Evolutionary conservation across 345 rosid genomes (phyloP), one percentile per base, ranked within the genome.

Genomic region (Zanthoxylum bungeanum): DNA sequence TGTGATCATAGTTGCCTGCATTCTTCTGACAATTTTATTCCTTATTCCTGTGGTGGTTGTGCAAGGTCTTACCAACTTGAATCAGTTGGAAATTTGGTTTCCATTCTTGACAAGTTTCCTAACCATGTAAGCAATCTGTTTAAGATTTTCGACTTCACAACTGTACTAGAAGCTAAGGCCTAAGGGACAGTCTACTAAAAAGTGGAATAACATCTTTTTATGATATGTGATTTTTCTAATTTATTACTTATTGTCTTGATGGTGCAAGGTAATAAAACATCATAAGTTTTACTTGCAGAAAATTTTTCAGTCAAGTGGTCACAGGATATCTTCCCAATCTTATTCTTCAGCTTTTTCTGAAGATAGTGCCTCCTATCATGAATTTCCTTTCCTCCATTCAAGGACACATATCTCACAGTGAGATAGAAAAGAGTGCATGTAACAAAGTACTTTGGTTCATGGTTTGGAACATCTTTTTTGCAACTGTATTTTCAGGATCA

Each of bases 291-390:
- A 56, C 68, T 79, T 89, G 89, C 97, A 94, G 98, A 80, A 83
- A 86, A 63, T 78, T 90, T 60, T 76, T 92, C 42, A 92, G 85
- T 80, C 78, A 90, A 76, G 85, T 94, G 55, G 64, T 94, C 58
- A 94, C 97, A 3, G 98, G 98, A 31, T 94, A 94, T 69, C 93
- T 94, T 79, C 98, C 98, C 60, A 94, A 89, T 79, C 92, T 94
- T 49, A 92, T 94, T 78, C 97, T 92, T 79, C 89, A 58, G 83
- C 62, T 86, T 76, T 85, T 89, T 79, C 95, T 94, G 47, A 90
- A 85, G 85, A 56, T 85, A 1, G 97, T 89, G 67, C 98, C 98
- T 63, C 97, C 97, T 12, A 79, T 90, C 71, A 92, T 94, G 98
- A 91, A 85, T 75, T 88, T 90, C 82, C 97, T 92, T 75, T 90